These are phyloP conservation scores for Nelumbo lutea DNA, from an alignment of 164 flowering plant species.

Conservation along the genomic window DNA sequence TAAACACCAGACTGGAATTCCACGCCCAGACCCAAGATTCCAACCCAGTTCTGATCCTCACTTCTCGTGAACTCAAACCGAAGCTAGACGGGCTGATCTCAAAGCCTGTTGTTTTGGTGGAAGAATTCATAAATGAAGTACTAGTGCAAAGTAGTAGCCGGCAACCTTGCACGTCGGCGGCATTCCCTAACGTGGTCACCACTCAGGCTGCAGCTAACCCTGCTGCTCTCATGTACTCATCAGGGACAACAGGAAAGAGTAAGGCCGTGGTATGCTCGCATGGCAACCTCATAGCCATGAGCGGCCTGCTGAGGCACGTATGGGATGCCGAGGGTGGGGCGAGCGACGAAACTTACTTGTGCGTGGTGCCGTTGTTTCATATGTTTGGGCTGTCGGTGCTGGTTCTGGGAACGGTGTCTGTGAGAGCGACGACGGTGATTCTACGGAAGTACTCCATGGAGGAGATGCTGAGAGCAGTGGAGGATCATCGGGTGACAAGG, in stretches of 20 bases:
- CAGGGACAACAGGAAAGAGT: constrained; percentile 33
- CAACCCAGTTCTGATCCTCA: constrained; percentile 18
- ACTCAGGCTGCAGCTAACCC: constrained; percentile 9
- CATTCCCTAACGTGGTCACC: background rate
- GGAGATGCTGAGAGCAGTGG: constrained; percentile 18
- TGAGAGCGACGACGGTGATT: constrained; percentile 19
- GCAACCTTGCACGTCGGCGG: background rate
- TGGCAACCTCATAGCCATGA: constrained; percentile 19
- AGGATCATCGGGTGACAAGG: constrained; percentile 24
- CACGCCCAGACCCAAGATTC: constrained; percentile 20
- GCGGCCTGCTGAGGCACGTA: constrained; percentile 17
- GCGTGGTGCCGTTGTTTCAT: constrained; percentile 27
- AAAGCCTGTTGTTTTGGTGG: background rate
- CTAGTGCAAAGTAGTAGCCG: background rate
- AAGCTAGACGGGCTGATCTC: background rate
- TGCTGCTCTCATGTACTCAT: constrained; percentile 30
- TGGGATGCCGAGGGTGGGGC: constrained; percentile 16
- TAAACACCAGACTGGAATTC: constrained; percentile 19
- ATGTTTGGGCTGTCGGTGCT: constrained; percentile 31
- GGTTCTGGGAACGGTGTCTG: constrained; percentile 22
- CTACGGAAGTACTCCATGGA: constrained; percentile 18
- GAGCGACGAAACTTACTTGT: constrained; percentile 21
- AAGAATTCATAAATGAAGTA: constrained; percentile 12
- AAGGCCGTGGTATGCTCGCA: constrained; percentile 28
- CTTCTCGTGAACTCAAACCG: constrained; percentile 13